Percentiles rank a stretch among this genome's conserved stretches.
These are phyloP conservation scores for Ophiocordyceps australis DNA, from an alignment of 2,329 filamentous ascomycete species.

Conservation along the genomic window DNA sequence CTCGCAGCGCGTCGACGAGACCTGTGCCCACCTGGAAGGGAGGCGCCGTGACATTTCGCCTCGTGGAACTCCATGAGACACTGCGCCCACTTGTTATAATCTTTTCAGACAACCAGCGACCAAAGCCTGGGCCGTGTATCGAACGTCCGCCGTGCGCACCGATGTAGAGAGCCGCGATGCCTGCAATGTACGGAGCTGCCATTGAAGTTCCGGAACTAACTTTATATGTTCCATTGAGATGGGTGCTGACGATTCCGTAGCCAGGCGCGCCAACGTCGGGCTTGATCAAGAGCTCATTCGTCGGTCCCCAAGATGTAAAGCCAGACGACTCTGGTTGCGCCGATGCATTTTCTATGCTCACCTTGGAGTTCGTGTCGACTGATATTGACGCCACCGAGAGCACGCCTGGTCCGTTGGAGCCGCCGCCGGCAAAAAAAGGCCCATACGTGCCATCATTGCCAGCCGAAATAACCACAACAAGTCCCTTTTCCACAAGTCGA, in stretches of 20 bases:
- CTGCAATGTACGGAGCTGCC: slow-evolving; percentile 34
- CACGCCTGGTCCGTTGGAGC: slow-evolving; percentile 14
- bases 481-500: slow-evolving; percentile 21
- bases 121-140: slow-evolving; percentile 15
- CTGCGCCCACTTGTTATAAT: slow-evolving; percentile 15
- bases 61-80: slow-evolving; percentile 11
- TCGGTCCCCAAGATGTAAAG: slow-evolving; percentile 32
- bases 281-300: slow-evolving; percentile 29
- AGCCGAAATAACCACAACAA: slow-evolving; percentile 29
- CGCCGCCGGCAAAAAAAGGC: slow-evolving; percentile 22
- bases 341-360: slow-evolving; percentile 8
- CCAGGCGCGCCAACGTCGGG: slow-evolving; percentile 31
- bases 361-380: slow-evolving; percentile 22
- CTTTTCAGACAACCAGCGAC: slow-evolving; percentile 12
- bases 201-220: slow-evolving; percentile 35
- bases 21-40: slow-evolving; percentile 26
- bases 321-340: slow-evolving; percentile 17
- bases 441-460: slow-evolving; percentile 31
- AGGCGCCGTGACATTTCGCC: slow-evolving; percentile 8
- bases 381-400: slow-evolving; percentile 18
- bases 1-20: slow-evolving; percentile 23
- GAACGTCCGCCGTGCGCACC: slow-evolving; percentile 20
- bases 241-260: slow-evolving; percentile 29
- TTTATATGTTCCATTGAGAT: slow-evolving; percentile 21
- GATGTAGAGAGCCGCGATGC: slow-evolving; percentile 27